Evolutionary conservation across 202 grass and related monocot genomes (phyloP), one percentile per base, ranked within the genome.

Genomic region (Dendrocalamus latiflorus): DNA sequence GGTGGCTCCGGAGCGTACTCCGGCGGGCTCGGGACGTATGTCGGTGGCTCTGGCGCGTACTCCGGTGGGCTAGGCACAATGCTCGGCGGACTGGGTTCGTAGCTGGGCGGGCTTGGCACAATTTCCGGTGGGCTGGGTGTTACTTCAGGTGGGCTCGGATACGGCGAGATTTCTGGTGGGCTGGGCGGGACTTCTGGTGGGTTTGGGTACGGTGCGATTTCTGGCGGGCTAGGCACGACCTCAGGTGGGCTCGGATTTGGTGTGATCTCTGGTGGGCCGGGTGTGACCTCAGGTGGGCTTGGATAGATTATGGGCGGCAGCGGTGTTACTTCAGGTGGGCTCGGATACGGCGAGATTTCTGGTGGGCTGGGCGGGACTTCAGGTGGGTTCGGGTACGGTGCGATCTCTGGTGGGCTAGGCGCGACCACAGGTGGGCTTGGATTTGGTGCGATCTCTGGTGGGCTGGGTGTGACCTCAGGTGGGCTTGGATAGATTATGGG

Each of bases 61-160:
- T 43, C 22, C 25, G 93, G 90, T 9, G 93, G 86, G 6, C 76
- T 80, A 1, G 89, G 92, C 0, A 37, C 34, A 8, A 70, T 30
- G 1, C 50, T 79, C 4, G 85, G 78, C 0, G 91, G 88, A 22
- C 16, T 51, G 17, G 49, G 49, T 8, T 51, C 49, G 17, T 51
- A 20, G 49, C 49, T 51, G 16, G 49, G 49, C 6, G 49, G 49
- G 49, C 81, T 88, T 3, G 91, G 89, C 1, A 41, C 28, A 1
- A 28, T 20, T 10, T 45, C 48, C 3, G 85, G 85, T 4, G 91
- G 88, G 28, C 77, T 85, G 0, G 87, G 87, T 0, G 3, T 3
- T 33, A 33, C 4, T 33, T 33, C 33, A 33, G 85, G 85, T 4
- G 91, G 88, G 34, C 34, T 36, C 34, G 34, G 34, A 36, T 36